Percentiles rank a stretch among this genome's conserved stretches.
Conservation (phyloP, 106 monocot species). For the Alisma plantagoaquatica region DNA sequence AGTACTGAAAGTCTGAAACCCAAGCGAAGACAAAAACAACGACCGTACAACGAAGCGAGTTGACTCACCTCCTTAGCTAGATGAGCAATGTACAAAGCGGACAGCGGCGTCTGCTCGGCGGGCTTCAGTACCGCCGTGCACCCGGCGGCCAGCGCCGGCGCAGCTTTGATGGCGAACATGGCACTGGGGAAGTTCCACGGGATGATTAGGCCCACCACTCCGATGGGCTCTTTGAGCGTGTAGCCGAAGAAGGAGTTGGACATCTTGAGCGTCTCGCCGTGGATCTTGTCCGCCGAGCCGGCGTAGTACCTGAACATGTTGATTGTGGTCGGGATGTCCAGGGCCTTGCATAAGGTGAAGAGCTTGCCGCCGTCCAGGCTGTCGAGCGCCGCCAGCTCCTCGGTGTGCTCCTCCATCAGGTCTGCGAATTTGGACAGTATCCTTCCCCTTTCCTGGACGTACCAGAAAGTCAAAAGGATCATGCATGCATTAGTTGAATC, state of each 20-base stretch:
- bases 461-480: too few species aligned
- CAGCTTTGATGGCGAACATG: constrained; percentile 53
- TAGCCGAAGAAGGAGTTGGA: constrained; percentile 30
- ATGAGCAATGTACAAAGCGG: constrained; percentile 45
- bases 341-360: neutral
- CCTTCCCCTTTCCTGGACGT: constrained; percentile 27
- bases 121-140: constrained; percentile 71
- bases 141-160: constrained; percentile 57
- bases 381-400: constrained; percentile 25
- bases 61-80: constrained; percentile 71
- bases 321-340: constrained; percentile 4
- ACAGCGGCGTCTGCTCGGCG: constrained; percentile 62
- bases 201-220: constrained; percentile 53
- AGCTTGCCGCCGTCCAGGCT: constrained; percentile 22
- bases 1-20: too few species aligned
- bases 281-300: constrained; percentile 62
- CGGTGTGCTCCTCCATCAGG: constrained; percentile 24
- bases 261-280: constrained; percentile 52
- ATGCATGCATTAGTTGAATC: too few species aligned
- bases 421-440: constrained; percentile 29
- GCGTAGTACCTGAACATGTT: constrained; percentile 21
- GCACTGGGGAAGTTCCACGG: constrained; percentile 60
- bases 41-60: too few species aligned
- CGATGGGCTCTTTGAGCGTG: constrained; percentile 58
- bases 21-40: too few species aligned